Evolutionary conservation across 2,329 filamentous ascomycete genomes (phyloP).

Genomic region (Annulohypoxylon truncatum): DNA sequence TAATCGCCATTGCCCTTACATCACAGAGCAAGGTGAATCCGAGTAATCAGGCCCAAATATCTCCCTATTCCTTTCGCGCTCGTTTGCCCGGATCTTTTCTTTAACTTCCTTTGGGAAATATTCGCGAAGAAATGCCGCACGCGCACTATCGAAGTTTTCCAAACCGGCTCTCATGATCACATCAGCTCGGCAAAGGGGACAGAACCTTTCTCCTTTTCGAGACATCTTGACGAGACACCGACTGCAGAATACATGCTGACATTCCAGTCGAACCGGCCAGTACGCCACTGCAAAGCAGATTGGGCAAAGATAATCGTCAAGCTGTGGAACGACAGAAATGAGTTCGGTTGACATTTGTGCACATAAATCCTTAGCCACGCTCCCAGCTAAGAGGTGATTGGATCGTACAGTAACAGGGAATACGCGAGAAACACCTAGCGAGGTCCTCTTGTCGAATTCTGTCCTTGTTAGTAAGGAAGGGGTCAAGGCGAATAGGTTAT

Average conservation of each 20-base stretch:
- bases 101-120: constrained; percentile 80
- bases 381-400: constrained; percentile 70
- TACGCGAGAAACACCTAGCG: constrained; percentile 72
- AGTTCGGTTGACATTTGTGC: constrained; percentile 79
- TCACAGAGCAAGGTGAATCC: constrained; percentile 68
- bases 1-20: constrained; percentile 56
- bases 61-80: constrained; percentile 79
- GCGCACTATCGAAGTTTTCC: constrained; percentile 75
- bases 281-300: constrained; percentile 84
- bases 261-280: constrained; percentile 81
- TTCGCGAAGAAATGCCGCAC: constrained; percentile 76
- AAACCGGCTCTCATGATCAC: constrained; percentile 77
- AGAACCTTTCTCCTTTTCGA: constrained; percentile 72
- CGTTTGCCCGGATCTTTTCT: constrained; percentile 76
- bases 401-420: constrained; percentile 71
- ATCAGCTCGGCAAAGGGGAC: constrained; percentile 79
- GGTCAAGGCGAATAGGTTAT: neutral
- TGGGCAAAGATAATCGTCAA: constrained; percentile 87
- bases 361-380: constrained; percentile 80
- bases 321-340: constrained; percentile 78
- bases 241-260: constrained; percentile 84
- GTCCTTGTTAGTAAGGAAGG: constrained; percentile 12
- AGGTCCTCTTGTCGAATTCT: constrained; percentile 90
- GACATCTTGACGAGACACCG: constrained; percentile 85
- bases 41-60: constrained; percentile 75